Evolutionary conservation across 2,329 filamentous ascomycete genomes (phyloP).

Genomic region (Colletotrichum australisinense): DNA sequence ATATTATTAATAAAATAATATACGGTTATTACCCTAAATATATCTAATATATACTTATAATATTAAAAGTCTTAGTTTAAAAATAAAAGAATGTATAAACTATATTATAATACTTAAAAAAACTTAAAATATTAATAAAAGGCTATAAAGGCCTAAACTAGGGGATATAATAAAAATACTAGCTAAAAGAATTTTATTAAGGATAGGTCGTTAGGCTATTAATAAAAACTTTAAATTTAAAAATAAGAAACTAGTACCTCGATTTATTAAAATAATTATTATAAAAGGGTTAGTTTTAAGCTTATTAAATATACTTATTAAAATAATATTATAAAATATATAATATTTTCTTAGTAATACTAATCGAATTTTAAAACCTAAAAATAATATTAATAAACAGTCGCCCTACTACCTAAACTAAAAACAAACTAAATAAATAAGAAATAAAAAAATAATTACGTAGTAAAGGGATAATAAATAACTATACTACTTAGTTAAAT

Average conservation of each 20-base stretch:
- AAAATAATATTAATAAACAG: background rate
- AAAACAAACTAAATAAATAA: background rate
- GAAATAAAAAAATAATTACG: background rate
- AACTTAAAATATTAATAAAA: background rate
- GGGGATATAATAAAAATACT: background rate
- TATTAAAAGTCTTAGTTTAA: background rate
- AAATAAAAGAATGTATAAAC: background rate
- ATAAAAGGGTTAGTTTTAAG: background rate
- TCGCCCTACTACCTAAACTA: background rate
- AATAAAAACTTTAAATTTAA: too few species aligned
- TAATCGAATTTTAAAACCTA: background rate
- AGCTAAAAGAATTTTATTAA: constrained; percentile 4
- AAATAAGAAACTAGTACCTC: background rate
- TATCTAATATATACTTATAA: background rate
- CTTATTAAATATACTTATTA: background rate
- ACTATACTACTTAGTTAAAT: background rate
- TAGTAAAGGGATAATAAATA: background rate
- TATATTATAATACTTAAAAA: background rate
- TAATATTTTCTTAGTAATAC: background rate
- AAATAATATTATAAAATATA: background rate
- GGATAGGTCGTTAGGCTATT: background rate
- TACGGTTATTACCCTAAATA: background rate
- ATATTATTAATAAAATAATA: background rate
- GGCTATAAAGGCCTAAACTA: background rate
- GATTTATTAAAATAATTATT: background rate